These are phyloP conservation scores for Fraxinus cuspidata DNA, from an alignment of 257 asterid species.

Conservation along the genomic window DNA sequence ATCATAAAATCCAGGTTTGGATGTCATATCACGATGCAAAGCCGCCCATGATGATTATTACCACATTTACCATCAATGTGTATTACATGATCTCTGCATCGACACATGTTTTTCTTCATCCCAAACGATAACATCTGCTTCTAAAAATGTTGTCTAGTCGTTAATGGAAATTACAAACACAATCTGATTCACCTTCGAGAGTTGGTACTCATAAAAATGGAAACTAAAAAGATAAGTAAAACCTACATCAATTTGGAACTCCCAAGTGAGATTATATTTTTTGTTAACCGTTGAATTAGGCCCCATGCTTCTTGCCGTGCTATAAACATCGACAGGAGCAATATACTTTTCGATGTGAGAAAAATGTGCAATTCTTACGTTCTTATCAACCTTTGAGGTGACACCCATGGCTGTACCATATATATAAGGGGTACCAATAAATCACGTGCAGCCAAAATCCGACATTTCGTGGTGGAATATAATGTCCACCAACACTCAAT, in stretches of 20 bases:
- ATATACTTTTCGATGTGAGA: conserved; percentile 30
- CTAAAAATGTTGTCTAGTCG: conserved; percentile 51
- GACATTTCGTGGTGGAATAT: conserved; percentile 43
- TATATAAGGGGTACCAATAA: conserved; percentile 61
- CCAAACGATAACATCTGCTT: conserved; percentile 62
- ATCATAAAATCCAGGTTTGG: conserved; percentile 54
- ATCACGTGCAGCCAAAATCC: conserved; percentile 57
- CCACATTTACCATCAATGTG: conserved; percentile 29
- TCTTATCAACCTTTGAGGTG: conserved; percentile 39
- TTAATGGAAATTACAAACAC: conserved; percentile 58
- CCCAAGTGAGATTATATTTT: conserved; percentile 43
- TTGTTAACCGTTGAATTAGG: no score
- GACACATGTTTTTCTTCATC: conserved; percentile 49
- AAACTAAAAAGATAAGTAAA: conserved; percentile 74
- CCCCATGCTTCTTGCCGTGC: conserved; percentile 35
- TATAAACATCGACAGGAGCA: conserved; percentile 48
- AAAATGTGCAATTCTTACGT: conserved; percentile 38
- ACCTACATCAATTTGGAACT: conserved; percentile 51
- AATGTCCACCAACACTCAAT: conserved; percentile 70
- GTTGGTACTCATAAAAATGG: conserved; percentile 67
- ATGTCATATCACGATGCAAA: conserved; percentile 50
- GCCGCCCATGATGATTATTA: conserved; percentile 46
- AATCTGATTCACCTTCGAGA: conserved; percentile 57
- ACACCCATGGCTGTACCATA: conserved; percentile 64
- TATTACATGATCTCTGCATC: conserved; percentile 50